These are phyloP conservation scores for Bassia scoparia DNA, from an alignment of 148 eudicot genomes.

Conservation along the genomic window DNA sequence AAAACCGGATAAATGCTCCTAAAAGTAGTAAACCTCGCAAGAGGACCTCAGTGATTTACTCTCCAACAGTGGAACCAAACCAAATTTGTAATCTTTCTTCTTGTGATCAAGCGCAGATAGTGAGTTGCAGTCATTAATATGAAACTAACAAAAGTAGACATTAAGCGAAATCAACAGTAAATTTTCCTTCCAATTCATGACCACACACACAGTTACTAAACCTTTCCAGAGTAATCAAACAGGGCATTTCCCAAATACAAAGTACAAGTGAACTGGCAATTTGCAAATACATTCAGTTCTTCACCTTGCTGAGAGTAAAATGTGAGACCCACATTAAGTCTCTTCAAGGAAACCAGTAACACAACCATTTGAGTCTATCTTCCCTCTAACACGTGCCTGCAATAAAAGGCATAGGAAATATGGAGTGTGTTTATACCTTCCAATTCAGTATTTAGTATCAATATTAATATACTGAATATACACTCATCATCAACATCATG, in stretches of 20 bases:
- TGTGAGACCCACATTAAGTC: slow-evolving; percentile 77
- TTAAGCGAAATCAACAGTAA: too few relatives aligned
- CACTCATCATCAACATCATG: too few relatives aligned
- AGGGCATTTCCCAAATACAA: neutral
- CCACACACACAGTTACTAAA: too few relatives aligned
- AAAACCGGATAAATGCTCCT: slow-evolving; percentile 16
- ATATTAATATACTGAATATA: too few relatives aligned
- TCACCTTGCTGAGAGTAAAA: slow-evolving; percentile 91
- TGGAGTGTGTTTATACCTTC: too few relatives aligned
- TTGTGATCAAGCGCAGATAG: slow-evolving; percentile 54
- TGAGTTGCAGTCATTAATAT: neutral
- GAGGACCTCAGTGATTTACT: slow-evolving; percentile 28
- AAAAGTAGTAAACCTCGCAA: slow-evolving; percentile 6
- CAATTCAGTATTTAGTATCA: too few relatives aligned
- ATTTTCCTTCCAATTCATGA: too few relatives aligned
- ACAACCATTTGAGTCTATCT: slow-evolving; percentile 87
- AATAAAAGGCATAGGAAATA: slow-evolving; percentile 4
- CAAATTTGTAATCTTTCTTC: slow-evolving; percentile 75
- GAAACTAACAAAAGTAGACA: too few relatives aligned
- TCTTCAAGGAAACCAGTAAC: slow-evolving; percentile 76
- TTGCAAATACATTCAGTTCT: slow-evolving; percentile 1
- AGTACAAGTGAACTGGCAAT: neutral
- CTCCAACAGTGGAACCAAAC: slow-evolving; percentile 64
- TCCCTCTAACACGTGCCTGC: slow-evolving; percentile 92
- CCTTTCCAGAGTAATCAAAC: too few relatives aligned